These are phyloP conservation scores for Acacia confusa DNA, from an alignment of 306 rosid genomes.

Conservation along the genomic window DNA sequence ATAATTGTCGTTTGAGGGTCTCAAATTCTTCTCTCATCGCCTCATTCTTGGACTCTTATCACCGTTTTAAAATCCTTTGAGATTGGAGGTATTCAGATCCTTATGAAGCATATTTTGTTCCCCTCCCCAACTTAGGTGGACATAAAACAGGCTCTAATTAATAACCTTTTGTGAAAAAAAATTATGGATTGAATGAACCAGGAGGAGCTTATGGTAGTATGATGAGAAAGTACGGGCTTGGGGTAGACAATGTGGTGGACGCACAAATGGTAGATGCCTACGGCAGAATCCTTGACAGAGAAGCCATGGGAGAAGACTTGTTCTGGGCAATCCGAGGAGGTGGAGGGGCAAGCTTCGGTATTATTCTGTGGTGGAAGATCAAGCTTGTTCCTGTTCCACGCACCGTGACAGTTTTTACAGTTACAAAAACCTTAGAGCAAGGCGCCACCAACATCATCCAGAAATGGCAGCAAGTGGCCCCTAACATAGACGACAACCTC, in stretches of 20 bases:
- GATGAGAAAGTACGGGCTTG: constrained; percentile 88
- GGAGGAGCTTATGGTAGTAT: constrained; percentile 79
- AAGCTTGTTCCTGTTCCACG: constrained; percentile 73
- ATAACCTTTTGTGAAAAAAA: neutral
- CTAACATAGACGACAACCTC: constrained; percentile 60
- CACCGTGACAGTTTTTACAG: constrained; percentile 71
- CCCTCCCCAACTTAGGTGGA: no score
- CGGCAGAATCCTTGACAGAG: constrained; percentile 57
- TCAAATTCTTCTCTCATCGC: no score
- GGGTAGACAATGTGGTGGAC: constrained; percentile 68
- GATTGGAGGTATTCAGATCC: no score
- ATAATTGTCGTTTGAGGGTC: no score
- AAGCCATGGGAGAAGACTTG: constrained; percentile 78
- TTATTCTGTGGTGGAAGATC: constrained; percentile 85
- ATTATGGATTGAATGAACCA: neutral
- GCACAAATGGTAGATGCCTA: constrained; percentile 58
- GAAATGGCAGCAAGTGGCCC: constrained; percentile 75
- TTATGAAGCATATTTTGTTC: no score
- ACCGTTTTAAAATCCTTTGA: no score
- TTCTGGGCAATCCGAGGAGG: constrained; percentile 97
- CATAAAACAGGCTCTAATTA: neutral
- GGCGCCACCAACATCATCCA: constrained; percentile 54
- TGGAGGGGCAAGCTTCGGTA: constrained; percentile 84
- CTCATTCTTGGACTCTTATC: no score
- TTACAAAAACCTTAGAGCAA: constrained; percentile 54